Evolutionary conservation across 306 rosid genomes (phyloP).

Genomic region (Quercus gilva): DNA sequence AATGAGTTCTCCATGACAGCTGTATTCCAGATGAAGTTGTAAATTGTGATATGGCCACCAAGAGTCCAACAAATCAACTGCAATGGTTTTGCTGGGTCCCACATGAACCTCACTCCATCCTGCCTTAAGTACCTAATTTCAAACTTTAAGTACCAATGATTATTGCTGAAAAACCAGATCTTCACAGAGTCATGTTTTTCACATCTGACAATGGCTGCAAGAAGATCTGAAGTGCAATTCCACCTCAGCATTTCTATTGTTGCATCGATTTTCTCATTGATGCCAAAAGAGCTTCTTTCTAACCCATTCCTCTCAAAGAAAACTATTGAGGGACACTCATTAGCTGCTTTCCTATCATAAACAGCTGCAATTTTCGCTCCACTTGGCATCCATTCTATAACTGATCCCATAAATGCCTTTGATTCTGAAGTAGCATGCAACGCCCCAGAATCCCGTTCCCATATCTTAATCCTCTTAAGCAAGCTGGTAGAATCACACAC

Average conservation of each 20-base stretch:
- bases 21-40: slow-evolving; percentile 72
- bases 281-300: slow-evolving; percentile 72
- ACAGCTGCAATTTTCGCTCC: slow-evolving; percentile 94
- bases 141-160: slow-evolving; percentile 85
- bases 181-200: slow-evolving; percentile 65
- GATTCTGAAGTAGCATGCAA: slow-evolving; percentile 72
- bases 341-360: slow-evolving; percentile 56
- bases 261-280: slow-evolving; percentile 51
- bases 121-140: slow-evolving; percentile 71
- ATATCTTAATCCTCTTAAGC: slow-evolving; percentile 66
- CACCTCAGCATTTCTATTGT: slow-evolving; percentile 64
- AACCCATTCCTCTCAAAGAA: slow-evolving; percentile 94
- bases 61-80: slow-evolving; percentile 89
- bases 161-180: slow-evolving; percentile 87
- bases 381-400: slow-evolving; percentile 96
- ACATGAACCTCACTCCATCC: slow-evolving; percentile 64
- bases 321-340: slow-evolving; percentile 64
- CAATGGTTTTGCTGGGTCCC: slow-evolving; percentile 79
- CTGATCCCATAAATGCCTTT: slow-evolving; percentile 56
- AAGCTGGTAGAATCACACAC: slow-evolving; percentile 26
- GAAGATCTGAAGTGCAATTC: slow-evolving; percentile 99
- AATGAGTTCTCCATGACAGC: slow-evolving; percentile 74
- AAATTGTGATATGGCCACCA: slow-evolving; percentile 65
- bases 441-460: slow-evolving; percentile 86
- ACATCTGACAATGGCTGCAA: slow-evolving; percentile 77